A percentile compares a stretch with the other conserved stretches of the same genome.
phyloP scores from a whole-genome alignment of 306 rosid genomes.

The Gastrolobium villosum region DNA sequence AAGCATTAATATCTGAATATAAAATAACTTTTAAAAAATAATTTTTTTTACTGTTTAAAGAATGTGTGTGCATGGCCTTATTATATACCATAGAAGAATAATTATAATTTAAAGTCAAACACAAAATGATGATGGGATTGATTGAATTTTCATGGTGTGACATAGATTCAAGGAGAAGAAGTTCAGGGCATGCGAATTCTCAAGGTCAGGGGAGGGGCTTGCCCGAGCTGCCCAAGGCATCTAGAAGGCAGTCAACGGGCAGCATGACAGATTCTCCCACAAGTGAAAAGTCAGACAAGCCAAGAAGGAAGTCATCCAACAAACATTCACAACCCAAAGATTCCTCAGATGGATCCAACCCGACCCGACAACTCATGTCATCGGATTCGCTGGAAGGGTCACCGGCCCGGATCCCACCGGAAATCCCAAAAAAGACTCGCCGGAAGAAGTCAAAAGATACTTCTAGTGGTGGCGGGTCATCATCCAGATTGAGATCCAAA shows the following conservation, averaged over 20 bases:
- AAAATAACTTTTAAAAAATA: too few relatives aligned
- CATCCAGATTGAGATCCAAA: slow-evolving; percentile 59
- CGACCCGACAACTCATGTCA: slow-evolving; percentile 20
- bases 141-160: neutral
- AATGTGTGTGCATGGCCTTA: neutral
- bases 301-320: slow-evolving; percentile 58
- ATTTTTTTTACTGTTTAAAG: neutral
- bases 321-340: slow-evolving; percentile 51
- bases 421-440: slow-evolving; percentile 68
- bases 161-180: slow-evolving; percentile 55
- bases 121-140: neutral
- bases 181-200: slow-evolving; percentile 42
- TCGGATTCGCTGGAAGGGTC: slow-evolving; percentile 40
- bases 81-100: too few relatives aligned
- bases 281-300: slow-evolving; percentile 60
- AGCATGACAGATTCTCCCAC: slow-evolving; percentile 56
- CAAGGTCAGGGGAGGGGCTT: slow-evolving; percentile 44
- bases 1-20: too few relatives aligned
- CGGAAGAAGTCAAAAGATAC: slow-evolving; percentile 76
- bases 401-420: slow-evolving; percentile 47
- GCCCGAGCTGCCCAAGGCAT: slow-evolving; percentile 65
- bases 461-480: slow-evolving; percentile 19
- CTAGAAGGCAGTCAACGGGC: slow-evolving; percentile 54
- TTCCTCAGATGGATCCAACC: slow-evolving; percentile 41
- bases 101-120: neutral